phyloP scores from a whole-genome alignment of 2,329 filamentous ascomycete species.

The Penicillium griseofulvum region DNA sequence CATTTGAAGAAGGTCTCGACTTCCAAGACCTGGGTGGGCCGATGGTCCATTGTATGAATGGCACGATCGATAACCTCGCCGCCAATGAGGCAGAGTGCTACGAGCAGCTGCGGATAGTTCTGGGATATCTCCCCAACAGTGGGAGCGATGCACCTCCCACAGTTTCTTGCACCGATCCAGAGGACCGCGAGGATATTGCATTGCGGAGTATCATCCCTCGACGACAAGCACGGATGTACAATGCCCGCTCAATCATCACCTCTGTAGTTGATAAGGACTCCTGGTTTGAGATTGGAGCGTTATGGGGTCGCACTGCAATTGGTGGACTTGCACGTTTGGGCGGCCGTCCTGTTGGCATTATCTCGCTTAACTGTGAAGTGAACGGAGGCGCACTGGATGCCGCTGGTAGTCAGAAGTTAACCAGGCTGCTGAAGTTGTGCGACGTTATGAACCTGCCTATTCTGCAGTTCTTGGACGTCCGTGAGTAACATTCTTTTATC shows the following conservation, averaged over 20 bases:
- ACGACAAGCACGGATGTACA: constrained; percentile 59
- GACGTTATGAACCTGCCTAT: constrained; percentile 65
- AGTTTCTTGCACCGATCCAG: constrained; percentile 48
- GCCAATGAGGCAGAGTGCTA: constrained; percentile 61
- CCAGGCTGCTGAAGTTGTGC: constrained; percentile 60
- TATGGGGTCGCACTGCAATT: constrained; percentile 63
- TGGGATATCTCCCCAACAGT: constrained; percentile 58
- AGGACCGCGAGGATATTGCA: constrained; percentile 48
- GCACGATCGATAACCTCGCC: constrained; percentile 65
- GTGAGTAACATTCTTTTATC: constrained; percentile 29
- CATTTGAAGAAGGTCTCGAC: constrained; percentile 61
- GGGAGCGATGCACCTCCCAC: constrained; percentile 56
- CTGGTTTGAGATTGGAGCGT: constrained; percentile 63
- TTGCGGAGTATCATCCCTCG: constrained; percentile 59
- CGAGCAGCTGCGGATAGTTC: constrained; percentile 57
- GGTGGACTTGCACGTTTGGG: constrained; percentile 58
- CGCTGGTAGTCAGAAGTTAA: constrained; percentile 60
- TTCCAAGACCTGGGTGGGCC: constrained; percentile 61
- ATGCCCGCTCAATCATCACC: constrained; percentile 56
- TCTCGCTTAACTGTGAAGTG: constrained; percentile 61
- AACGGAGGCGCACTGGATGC: constrained; percentile 62
- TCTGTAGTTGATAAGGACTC: constrained; percentile 55
- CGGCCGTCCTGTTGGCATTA: constrained; percentile 58
- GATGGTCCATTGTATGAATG: constrained; percentile 62
- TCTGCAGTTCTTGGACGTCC: constrained; percentile 63